Evolutionary conservation across 768 basidiomycete species (phyloP), one percentile per base, ranked within the genome.

Genomic region (Serendipita indica): DNA sequence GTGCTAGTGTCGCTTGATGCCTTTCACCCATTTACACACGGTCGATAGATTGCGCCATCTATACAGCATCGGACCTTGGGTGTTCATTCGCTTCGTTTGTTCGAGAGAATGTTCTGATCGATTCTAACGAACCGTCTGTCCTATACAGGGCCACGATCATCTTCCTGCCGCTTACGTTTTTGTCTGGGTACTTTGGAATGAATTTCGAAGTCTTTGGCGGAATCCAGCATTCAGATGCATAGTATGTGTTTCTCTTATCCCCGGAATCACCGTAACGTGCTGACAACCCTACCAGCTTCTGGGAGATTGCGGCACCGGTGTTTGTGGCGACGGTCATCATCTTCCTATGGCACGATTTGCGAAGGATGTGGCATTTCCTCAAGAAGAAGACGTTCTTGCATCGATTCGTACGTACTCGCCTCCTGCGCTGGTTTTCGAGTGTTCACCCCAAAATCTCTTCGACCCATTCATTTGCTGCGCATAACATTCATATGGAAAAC

Each of bases 151-250:
- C 78, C 2, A 86, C 83, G 0, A 82, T 86, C 64, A 79, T 84
- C 65, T 84, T 79, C 73, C 69, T 86, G 5, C 84, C 83, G 2
- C 70, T 86, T 58, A 84, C 83, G 2, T 71, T 85, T 10, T 73
- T 86, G 18, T 84, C 82, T 18, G 82, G 83, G 52, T 85, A 83
- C 68, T 84, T 85, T 64, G 80, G 81, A 46, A 84, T 84, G 82
- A 83, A 84, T 70, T 83, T 84, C 62, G 57, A 39, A 28, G 78
- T 83, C 74, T 77, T 75, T 75, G 71, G 75, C 33, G 69, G 80
- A 16, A 32, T 76, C 1, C 57, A 74, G 1, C 57, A 74, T 58
- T 73, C 74, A 13, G 79, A 80, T 64, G n/a, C 73, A 20, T 61
- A 79, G 77, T 79, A 62, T 39, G 76, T 67, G 5, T 1, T 34